Evolutionary conservation across 352 stramenopile genomes (phyloP), one percentile per base, ranked within the genome.

Genomic region (Phytopythium chamaehyphon): DNA sequence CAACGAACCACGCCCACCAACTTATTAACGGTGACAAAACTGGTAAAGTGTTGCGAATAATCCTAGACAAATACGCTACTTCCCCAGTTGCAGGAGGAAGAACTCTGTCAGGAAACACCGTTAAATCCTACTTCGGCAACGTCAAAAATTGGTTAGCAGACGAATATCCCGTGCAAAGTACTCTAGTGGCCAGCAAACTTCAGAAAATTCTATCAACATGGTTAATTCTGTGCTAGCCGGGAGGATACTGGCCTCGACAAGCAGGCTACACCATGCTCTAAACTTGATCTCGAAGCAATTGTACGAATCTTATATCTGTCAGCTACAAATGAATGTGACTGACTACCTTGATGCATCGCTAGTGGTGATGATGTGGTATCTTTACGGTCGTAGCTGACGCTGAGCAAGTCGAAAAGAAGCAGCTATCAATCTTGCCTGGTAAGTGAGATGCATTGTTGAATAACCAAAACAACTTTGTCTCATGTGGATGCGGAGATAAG

Each of bases 341-440:
- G 26, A 31, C 21, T 61, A 61, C 21, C 24, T 52, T 15, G 55
- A 61, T 24, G 47, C 55, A 3, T 3, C 55, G 0, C 40, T 56
- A 7, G 47, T 50, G 2, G 35, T 51, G 23, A 61, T 61, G 40
- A 48, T 49, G 55, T 56, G 40, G 55, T 52, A 56, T 23, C 19
- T 56, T 5, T 56, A 61, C 36, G 47, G 55, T 14, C 51, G 19
- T n/a, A 61, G 48, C 49, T 6, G 59, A 57, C 16, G 45, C 49
- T 16, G 54, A 66, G 40, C 48, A 54, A 47, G 15, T 62, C 14
- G 44, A 58, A 18, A 61, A 62, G 24, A 50, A 52, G n/a, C 59
- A 62, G 9, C 43, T 62, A 7, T 61, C 37, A 14, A 40, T 61
- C 22, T 51, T 53, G 11, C 40, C 40, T 21, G 55, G 55, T 56